Base-by-base conservation (phyloP, 371 early-diverging fungal species). In the Apophysomyces sp. region DNA sequence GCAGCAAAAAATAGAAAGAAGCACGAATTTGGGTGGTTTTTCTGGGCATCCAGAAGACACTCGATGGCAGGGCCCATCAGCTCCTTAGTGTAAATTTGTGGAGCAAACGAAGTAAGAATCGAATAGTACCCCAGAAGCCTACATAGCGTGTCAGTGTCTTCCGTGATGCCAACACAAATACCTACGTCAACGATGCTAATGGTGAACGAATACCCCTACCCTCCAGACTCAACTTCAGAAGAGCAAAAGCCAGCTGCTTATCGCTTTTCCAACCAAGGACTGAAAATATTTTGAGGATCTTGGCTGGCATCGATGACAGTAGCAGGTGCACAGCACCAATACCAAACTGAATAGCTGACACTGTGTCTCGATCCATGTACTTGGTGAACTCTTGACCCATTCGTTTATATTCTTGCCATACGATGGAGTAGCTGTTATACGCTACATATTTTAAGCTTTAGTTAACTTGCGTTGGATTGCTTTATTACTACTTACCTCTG, bases 311-410 rank as follows among this genome's bases (percentile, higher is more conserved):
- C 0, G 83, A 82, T 0, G 88, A 84, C 16, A 88, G 54, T 1
- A 88, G 75, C 4, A 86, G 71, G 56, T 88, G 79, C 26, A 84
- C 83, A 6, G 86, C 78, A 24, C 88, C 88, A 64, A 86, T 77
- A 24, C 88, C 81, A 61, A 81, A 81, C 39, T 81, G 78, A 58
- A 77, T 74, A 1, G 71, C 81, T 15, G 81, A 81, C 3, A 81
- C 67, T 0, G 81, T 81, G 40, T 81, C 74, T 27, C 66, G 57
- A 61, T 81, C 81, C 74, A 81, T 81, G 55, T 72, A 68, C 49
- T 77, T 73, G 12, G 65, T 69, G 49, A 67, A 74, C 15, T 73
- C 68, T 60, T 81, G 81, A 15, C 81, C 81, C 81, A 81, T 81
- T 13, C 69, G 65, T 55, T 81, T 77, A 57, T 77, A 81, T 30